Evolutionary conservation across 129 eudicot genomes (phyloP).

Genomic region (Tagetes erecta): DNA sequence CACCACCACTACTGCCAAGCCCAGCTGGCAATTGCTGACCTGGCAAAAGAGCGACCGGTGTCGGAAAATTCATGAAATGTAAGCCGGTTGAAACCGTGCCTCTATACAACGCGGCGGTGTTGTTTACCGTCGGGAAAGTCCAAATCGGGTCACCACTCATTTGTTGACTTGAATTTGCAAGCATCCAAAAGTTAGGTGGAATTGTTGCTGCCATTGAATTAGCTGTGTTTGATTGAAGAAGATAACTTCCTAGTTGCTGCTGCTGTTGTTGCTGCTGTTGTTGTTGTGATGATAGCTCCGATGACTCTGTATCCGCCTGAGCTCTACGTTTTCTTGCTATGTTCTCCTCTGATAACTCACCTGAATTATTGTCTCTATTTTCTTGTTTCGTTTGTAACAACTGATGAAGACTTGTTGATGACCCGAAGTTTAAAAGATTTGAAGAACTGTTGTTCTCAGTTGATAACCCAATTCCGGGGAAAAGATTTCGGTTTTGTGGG

Average conservation of each 20-base stretch:
- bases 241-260: constrained; percentile 56
- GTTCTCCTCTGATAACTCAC: constrained; percentile 67
- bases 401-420: constrained; percentile 49
- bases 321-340: constrained; percentile 47
- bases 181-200: constrained; percentile 96
- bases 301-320: constrained; percentile 18
- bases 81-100: constrained; percentile 75
- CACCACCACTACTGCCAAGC: constrained; percentile 27
- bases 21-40: constrained; percentile 50
- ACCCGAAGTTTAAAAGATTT: constrained; percentile 59
- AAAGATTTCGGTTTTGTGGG: constrained; percentile 58
- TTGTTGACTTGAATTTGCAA: constrained; percentile 60
- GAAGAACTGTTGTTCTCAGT: constrained; percentile 47
- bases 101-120: constrained; percentile 71
- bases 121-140: constrained; percentile 71
- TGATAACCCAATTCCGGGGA: constrained; percentile 59
- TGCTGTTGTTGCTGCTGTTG: constrained; percentile 46
- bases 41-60: constrained; percentile 74
- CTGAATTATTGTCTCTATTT: constrained; percentile 38
- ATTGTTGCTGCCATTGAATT: constrained; percentile 48
- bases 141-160: constrained; percentile 80
- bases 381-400: constrained; percentile 65
- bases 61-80: constrained; percentile 90
- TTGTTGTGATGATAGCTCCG: constrained; percentile 38
- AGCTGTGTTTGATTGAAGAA: constrained; percentile 59